Base-by-base conservation (phyloP, 306 rosid species). In the Dalbergia oliveri region DNA sequence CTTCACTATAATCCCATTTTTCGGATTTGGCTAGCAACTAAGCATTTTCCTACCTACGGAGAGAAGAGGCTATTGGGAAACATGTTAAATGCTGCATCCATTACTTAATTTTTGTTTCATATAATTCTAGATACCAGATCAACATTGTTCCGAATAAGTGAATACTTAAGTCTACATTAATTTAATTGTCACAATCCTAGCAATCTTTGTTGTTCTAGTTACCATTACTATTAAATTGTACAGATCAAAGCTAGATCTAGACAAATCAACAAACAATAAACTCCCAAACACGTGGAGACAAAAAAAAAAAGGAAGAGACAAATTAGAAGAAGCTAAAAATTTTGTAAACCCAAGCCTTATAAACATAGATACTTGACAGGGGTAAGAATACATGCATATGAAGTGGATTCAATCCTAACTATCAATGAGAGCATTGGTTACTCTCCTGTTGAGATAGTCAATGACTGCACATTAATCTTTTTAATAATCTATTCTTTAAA, bases 171-270 rank as follows among this genome's bases (percentile, higher is more conserved):
- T 72, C 72, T 37, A 74, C 51, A 78, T 69, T 64, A 78, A 26
- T 37, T 69, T 31, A 82, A 47, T n/a, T n/a, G 61, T 69, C 73
- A 73, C 34, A 4, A 35, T 78, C 74, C n/a, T 31, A 45, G 7
- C 35, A 82, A 43, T 37, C 33, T 9, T 26, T 34, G 50, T 33
- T 21, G 72, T 14, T 37, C 5, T 61, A 2, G 19, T 26, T 67
- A 11, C 6, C 37, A 2, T 8, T 19, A 4, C 16, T 51, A 8
- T 23, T 1, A 16, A 34, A 57, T 5, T 18, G 15, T 64, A 65
- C 16, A 56, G 10, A 62, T 68, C 49, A 61, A 39, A 26, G 10
- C 63, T 49, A 69, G 87, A 90, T 90, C 91, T 74, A 34, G 44
- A 82, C 51, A 81, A 76, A 78, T 77, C n/a, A 39, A 26, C 65